Conservation (phyloP, 345 rosid species). For the Triadica sebifera region DNA sequence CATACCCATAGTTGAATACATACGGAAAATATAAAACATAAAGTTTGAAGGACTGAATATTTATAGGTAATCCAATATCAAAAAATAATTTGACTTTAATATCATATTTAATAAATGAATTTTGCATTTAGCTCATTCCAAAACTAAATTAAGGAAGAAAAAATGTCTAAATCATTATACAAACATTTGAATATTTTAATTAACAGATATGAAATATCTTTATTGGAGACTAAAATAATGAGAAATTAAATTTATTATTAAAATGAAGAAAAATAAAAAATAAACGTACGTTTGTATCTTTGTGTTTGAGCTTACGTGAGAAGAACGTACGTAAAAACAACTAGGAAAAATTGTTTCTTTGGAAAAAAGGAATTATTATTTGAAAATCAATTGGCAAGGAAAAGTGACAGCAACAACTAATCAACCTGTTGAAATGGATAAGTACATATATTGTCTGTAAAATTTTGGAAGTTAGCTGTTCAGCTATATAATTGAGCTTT, state of each 20-base stretch:
- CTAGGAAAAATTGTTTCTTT: neutral
- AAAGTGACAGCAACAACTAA: neutral
- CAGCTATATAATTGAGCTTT: conserved; percentile 8
- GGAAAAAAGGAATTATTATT: no score
- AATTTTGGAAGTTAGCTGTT: conserved; percentile 12
- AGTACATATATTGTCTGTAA: neutral
- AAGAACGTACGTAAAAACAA: neutral
- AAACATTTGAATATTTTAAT: no score
- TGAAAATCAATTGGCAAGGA: conserved; percentile 5
- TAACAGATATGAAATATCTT: no score
- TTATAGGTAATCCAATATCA: no score
- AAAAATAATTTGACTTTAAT: no score
- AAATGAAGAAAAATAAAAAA: neutral
- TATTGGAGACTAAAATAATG: neutral
- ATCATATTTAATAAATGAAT: no score
- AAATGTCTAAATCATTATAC: no score
- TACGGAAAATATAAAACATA: no score
- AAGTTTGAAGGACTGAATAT: no score
- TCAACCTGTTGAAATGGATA: neutral
- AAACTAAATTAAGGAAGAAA: no score
- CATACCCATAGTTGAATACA: no score
- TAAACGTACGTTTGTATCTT: neutral
- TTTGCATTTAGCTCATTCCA: no score
- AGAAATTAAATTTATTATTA: neutral
- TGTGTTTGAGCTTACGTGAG: neutral